These are phyloP conservation scores for Dispira parvispora DNA, from an alignment of 192 early-diverging fungal species.

Conservation along the genomic window DNA sequence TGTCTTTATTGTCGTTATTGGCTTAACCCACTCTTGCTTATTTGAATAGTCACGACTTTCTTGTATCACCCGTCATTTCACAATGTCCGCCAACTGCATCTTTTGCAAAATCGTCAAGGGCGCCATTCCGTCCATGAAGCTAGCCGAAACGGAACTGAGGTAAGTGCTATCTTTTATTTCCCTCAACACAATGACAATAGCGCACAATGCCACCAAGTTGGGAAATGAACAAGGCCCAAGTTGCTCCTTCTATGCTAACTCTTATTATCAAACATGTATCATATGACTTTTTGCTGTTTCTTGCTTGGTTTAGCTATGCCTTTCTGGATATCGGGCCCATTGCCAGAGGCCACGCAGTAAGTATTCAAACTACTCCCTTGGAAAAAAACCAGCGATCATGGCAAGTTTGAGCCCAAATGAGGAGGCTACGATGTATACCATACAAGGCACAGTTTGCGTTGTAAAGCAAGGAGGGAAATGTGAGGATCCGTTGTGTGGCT, in stretches of 20 bases:
- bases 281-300: too few species aligned
- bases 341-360: conserved; percentile 51
- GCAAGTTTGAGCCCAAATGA: too few species aligned
- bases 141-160: conserved; percentile 66
- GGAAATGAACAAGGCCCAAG: too few species aligned
- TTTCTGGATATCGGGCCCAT: conserved; percentile 74
- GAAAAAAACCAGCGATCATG: too few species aligned
- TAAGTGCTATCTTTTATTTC: conserved; percentile 10
- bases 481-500: too few species aligned
- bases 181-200: too few species aligned
- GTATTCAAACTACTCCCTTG: conserved; percentile 1
- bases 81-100: conserved; percentile 53
- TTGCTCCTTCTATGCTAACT: too few species aligned
- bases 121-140: conserved; percentile 67
- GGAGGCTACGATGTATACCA: too few species aligned
- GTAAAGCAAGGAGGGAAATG: too few species aligned
- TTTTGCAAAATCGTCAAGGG: conserved; percentile 86
- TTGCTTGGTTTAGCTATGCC: conserved; percentile 29
- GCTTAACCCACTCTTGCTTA: background rate
- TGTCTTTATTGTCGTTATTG: background rate
- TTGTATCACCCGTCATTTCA: conserved; percentile 5
- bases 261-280: too few species aligned
- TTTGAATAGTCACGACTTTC: background rate
- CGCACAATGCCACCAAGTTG: too few species aligned
- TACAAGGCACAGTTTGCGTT: too few species aligned